Evolutionary conservation across 78 protist species (phyloP), one percentile per base, ranked within the genome.

Genomic region (Dictyostelium firmibasis): DNA sequence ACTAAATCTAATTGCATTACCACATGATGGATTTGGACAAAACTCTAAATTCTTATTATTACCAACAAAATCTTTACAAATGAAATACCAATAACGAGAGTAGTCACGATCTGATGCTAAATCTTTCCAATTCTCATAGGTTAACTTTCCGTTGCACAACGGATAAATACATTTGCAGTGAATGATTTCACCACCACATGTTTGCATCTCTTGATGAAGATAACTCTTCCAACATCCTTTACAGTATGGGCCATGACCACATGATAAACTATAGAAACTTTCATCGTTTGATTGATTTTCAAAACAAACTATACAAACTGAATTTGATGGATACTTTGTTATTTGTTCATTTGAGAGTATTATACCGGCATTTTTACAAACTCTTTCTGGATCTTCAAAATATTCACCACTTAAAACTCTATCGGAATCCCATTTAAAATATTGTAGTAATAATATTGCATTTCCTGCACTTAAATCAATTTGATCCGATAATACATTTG

Each of bases 1-100:
- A 35, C 50, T 36, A 47, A 35, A 86, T 25, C 76, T 86, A 23
- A 95, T 53, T 20, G 95, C 93, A 72, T 60, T 81, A 18, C 97
- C 97, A 74, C 97, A 95, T 11, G 43, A 60, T 7, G 94, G 92
- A 72, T 85, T 93, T 53, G 97, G 91, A 60, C 97, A 95, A 85
- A 95, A 95, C 20, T 82, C 97, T 2, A 84, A 35, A 38, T 81
- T 72, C 36, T 85, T 83, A 62, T 91, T 81, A 27, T 79, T 64
- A 31, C 85, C 25, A 47, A 91, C 97, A 74, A 78, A 95, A 31
- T 83, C 86, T 64, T 95, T 95, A 23, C 83, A 10, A 11, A 95
- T 62, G 84, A 95, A 95, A 57, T 95, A 95, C 91, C 86, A 89
- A 78, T 95, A 95, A 25, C 97, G 62, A 38, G 23, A 4, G 77